These are phyloP conservation scores for Solanum ahanhuiri DNA, from an alignment of 257 asterid genomes.

Conservation along the genomic window DNA sequence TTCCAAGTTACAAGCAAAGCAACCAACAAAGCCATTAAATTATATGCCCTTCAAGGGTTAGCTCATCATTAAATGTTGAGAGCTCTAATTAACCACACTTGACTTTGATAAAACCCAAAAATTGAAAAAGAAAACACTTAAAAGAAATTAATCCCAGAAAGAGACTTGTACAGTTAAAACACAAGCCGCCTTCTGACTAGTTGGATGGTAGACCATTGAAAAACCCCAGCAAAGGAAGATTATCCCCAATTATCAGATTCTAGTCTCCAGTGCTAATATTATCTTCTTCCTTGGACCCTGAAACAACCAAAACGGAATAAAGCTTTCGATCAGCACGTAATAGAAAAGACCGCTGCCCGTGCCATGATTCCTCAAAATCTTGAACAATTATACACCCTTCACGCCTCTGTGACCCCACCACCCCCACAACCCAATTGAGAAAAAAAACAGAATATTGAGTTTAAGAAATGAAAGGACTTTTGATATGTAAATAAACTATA, in stretches of 20 bases:
- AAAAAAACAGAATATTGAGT: neutral
- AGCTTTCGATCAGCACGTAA: neutral
- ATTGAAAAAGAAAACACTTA: neutral
- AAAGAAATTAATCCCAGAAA: constrained; percentile 3
- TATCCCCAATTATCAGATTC: constrained; percentile 20
- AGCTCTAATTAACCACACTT: neutral
- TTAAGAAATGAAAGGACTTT: neutral
- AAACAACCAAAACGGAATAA: constrained; percentile 4
- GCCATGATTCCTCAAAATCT: neutral
- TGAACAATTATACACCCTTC: neutral
- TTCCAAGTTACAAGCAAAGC: neutral
- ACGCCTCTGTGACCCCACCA: neutral
- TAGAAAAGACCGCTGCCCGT: neutral
- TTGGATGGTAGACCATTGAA: constrained; percentile 3
- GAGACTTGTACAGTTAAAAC: constrained; percentile 3
- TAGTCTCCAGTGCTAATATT: constrained; percentile 73
- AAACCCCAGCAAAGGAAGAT: constrained; percentile 8
- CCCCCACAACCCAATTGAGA: too few relatives aligned
- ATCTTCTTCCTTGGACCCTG: constrained; percentile 99
- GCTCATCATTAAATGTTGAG: neutral
- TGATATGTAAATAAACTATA: neutral
- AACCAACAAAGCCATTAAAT: neutral
- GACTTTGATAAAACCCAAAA: neutral
- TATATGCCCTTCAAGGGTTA: neutral
- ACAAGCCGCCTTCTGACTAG: constrained; percentile 9